These are phyloP conservation scores for Nothophytophthora sp. DNA, from an alignment of 352 stramenopile genomes.

Conservation along the genomic window DNA sequence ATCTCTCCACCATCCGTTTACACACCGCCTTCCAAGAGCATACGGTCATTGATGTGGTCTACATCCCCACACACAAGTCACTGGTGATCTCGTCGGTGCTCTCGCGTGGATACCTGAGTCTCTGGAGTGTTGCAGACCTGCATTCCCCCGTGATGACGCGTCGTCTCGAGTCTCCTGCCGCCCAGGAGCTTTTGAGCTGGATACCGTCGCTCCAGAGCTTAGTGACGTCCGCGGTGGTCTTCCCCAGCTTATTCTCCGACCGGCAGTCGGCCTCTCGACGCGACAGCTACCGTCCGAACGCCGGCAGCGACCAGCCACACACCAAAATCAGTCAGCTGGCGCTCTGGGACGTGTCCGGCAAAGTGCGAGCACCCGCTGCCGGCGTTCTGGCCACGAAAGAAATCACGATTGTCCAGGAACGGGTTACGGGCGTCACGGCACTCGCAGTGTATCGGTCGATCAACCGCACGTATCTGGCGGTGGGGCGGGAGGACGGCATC, in stretches of 20 bases:
- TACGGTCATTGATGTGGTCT: conserved; percentile 54
- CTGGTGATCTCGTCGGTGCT: conserved; percentile 66
- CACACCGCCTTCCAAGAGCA: conserved; percentile 82
- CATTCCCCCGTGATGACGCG: conserved; percentile 62
- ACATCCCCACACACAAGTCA: conserved; percentile 41
- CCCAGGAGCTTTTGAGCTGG: conserved; percentile 64
- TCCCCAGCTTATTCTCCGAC: conserved; percentile 28
- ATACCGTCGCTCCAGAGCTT: conserved; percentile 53
- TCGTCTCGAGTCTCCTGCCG: conserved; percentile 51
- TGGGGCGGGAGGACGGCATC: conserved; percentile 58
- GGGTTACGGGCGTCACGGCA: conserved; percentile 53
- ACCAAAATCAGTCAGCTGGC: conserved; percentile 61
- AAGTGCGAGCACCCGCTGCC: conserved; percentile 17
- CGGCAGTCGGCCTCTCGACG: conserved; percentile 13
- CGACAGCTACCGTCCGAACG: conserved; percentile 36
- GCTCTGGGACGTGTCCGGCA: conserved; percentile 55
- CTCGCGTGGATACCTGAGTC: conserved; percentile 47
- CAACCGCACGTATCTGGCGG: conserved; percentile 52
- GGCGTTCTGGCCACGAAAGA: conserved; percentile 29
- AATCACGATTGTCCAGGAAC: conserved; percentile 34
- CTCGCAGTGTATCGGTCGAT: conserved; percentile 46
- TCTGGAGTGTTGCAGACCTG: conserved; percentile 57
- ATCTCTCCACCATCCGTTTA: conserved; percentile 64
- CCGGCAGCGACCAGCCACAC: conserved; percentile 21
- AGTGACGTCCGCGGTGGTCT: conserved; percentile 47